Base-by-base conservation (phyloP, 169 alveolate species). In the Cryptosporidium sp. region DNA sequence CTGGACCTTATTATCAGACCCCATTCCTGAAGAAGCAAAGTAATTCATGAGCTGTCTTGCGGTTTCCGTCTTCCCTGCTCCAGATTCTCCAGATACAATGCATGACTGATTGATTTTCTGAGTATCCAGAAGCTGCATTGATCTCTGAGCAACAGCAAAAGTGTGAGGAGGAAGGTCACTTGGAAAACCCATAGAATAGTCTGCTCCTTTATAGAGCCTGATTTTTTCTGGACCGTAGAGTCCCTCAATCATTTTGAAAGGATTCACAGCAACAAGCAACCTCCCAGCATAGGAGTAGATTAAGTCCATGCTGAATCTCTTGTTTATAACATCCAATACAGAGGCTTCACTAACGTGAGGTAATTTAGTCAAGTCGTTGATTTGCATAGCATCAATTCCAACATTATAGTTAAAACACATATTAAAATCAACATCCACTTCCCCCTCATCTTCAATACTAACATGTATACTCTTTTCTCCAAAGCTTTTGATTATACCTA, bases 11-110 rank as follows among this genome's bases (percentile, higher is more conserved):
- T 58, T 86, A 48, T 41, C 69, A 52, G 55, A 35, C 33, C 33
- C 52, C 39, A 29, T 43, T 71, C 43, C 86, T 33, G 93, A 87
- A 62, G 91, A 91, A 14, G 97, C 96, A 65, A 94, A 93, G 69
- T 91, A 95, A 85, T 61, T 91, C 92, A 95, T 91, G 61, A 95
- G 93, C 84, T 95, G 97, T 84, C 97, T 98, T 39, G 99, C 98
- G 48, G 99, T 97, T 94, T 98, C 99, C 1, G 99, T 98, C 93
- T 99, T 99, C 10, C 99, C 99, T 10, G 99, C 99, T 0, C 99
- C 99, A 67, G 99, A 96, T 91, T 99, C 99, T 0, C 99, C 99
- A n/a, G 99, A 96, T 70, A 99, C 98, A 51, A 99, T 97, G 37
- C 99, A 96, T 21, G 99, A 96, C 85, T 99, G 99, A 69, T 95